Conservation (phyloP, 129 eudicot genomes). For the Smallanthus sonchifolius region DNA sequence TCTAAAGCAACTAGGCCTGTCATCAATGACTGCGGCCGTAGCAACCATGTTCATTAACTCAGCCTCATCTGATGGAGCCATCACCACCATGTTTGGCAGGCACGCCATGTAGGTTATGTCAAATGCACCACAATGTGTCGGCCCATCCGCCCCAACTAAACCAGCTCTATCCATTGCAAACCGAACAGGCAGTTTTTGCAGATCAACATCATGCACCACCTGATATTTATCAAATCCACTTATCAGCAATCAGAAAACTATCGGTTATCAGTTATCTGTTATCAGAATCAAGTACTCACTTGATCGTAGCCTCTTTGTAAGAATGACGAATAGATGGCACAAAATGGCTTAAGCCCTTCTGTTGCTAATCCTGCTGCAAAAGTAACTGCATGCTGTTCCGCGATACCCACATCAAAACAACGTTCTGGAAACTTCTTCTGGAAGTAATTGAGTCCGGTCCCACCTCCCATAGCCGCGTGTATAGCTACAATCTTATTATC, state of each 20-base stretch:
- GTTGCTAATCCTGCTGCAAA: constrained; percentile 89
- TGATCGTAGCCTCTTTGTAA: constrained; percentile 84
- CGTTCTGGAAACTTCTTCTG: constrained; percentile 70
- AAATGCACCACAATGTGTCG: constrained; percentile 92
- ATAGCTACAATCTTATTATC: constrained; percentile 68
- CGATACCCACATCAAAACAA: constrained; percentile 88
- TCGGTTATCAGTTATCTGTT: not conserved
- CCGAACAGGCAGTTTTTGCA: constrained; percentile 77
- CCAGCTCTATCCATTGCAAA: constrained; percentile 94
- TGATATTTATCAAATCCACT: constrained; percentile 15
- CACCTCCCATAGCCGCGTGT: constrained; percentile 97
- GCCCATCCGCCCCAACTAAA: constrained; percentile 90
- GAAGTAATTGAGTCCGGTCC: constrained; percentile 82
- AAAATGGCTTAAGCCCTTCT: constrained; percentile 86
- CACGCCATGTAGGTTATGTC: constrained; percentile 89
- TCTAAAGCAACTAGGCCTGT: constrained; percentile 79
- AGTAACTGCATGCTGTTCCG: constrained; percentile 89
- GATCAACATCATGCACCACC: constrained; percentile 93
- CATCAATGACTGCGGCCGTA: constrained; percentile 75
- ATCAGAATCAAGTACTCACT: constrained; percentile 28
- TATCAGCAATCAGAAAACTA: not conserved
- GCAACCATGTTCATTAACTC: constrained; percentile 88
- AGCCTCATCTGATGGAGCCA: constrained; percentile 89
- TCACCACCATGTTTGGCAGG: constrained; percentile 88
- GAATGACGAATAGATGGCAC: constrained; percentile 83